These are phyloP conservation scores for Stereocaulon alpinum DNA, from an alignment of 495 filamentous ascomycete genomes.

Conservation along the genomic window DNA sequence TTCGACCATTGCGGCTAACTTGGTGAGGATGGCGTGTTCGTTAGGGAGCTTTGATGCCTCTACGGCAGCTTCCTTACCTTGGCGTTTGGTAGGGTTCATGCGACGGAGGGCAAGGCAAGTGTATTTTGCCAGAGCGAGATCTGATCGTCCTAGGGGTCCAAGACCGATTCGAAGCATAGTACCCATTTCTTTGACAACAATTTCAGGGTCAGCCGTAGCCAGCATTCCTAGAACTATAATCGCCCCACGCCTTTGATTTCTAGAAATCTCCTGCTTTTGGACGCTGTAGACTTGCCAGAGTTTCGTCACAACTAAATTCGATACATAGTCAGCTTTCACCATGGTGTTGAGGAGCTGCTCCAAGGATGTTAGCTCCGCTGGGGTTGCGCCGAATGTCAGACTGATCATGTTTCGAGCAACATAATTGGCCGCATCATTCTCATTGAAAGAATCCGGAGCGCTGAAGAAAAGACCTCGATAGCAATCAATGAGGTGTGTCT, in stretches of 20 bases:
- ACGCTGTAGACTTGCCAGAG: conserved; percentile 96
- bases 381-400: conserved; percentile 87
- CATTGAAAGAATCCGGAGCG: conserved; percentile 73
- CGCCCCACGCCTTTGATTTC: conserved; percentile 79
- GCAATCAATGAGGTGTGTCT: conserved; percentile 92
- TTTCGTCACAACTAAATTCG: conserved; percentile 78
- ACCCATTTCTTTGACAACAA: conserved; percentile 88
- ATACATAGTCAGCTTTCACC: conserved; percentile 87
- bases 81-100: conserved; percentile 71
- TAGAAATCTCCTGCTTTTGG: conserved; percentile 85
- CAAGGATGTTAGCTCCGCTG: conserved; percentile 87
- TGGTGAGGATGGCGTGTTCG: conserved; percentile 75
- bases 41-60: conserved; percentile 74
- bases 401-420: conserved; percentile 98
- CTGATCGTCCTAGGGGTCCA: conserved; percentile 63
- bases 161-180: conserved; percentile 86
- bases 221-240: conserved; percentile 98
- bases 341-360: conserved; percentile 93
- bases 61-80: conserved; percentile 57
- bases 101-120: conserved; percentile 86
- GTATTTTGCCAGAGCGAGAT: conserved; percentile 84
- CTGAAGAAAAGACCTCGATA: conserved; percentile 95
- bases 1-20: conserved; percentile 75
- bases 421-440: conserved; percentile 90
- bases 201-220: conserved; percentile 81